These are phyloP conservation scores for Paecilomyces fulvus DNA, from an alignment of 2,329 filamentous ascomycete genomes.

Conservation along the genomic window DNA sequence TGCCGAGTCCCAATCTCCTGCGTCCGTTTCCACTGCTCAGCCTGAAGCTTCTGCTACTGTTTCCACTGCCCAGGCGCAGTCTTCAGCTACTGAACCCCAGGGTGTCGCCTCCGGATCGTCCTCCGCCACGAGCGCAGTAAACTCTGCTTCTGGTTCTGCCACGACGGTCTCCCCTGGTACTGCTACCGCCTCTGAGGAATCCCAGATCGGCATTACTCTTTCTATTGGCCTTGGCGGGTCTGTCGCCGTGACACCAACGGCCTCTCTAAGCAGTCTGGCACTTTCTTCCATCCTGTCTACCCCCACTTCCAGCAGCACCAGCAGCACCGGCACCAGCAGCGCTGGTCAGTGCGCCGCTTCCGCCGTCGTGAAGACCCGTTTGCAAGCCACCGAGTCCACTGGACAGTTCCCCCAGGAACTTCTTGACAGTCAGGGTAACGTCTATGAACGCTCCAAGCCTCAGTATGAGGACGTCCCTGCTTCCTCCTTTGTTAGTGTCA, in stretches of 20 bases:
- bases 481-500: slow-evolving; percentile 74
- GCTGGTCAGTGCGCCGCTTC: slow-evolving; percentile 13
- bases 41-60: not conserved
- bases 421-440: slow-evolving; percentile 53
- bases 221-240: not conserved
- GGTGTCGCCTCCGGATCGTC: not conserved
- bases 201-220: not conserved
- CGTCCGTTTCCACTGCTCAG: slow-evolving; percentile 3
- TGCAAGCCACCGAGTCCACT: slow-evolving; percentile 52
- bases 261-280: not conserved
- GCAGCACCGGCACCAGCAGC: slow-evolving; percentile 1
- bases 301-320: slow-evolving; percentile 1
- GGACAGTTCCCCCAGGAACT: slow-evolving; percentile 54
- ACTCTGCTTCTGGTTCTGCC: not conserved
- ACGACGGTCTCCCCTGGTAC: no score
- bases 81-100: not conserved
- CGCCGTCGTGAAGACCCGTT: slow-evolving; percentile 29
- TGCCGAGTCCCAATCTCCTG: slow-evolving; percentile 7
- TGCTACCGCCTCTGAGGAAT: not conserved
- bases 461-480: slow-evolving; percentile 66
- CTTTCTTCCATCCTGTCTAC: slow-evolving; percentile 1
- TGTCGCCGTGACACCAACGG: not conserved
- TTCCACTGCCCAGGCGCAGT: not conserved
- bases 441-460: slow-evolving; percentile 81
- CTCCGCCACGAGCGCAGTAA: not conserved